Base-by-base conservation (phyloP, 441 rosid genomes). In the Euphorbia schlechtendalii region DNA sequence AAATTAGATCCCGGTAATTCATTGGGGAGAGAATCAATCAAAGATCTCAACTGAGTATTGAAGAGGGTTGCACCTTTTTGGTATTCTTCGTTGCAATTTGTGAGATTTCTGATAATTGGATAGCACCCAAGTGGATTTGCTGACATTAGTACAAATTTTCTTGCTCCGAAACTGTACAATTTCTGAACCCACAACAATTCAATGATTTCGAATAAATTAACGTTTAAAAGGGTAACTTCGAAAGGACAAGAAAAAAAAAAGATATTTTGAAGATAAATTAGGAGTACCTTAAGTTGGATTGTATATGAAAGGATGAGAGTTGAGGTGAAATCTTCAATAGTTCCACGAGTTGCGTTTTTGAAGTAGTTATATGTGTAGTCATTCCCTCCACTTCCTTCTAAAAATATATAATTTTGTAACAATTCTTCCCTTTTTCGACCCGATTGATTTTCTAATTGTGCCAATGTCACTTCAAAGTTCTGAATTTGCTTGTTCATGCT, bases 361-460 rank as follows among this genome's bases (percentile, higher is more conserved):
- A 83, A 85, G 78, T 75, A 85, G 74, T 80, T 81, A 72, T 78
- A 71, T 9, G 85, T 71, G 75, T 80, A 83, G 69, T 85, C 90
- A 57, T 85, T 85, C 25, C 90, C 85, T 22, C 90, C 90, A 3
- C 67, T 69, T 20, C 87, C 87, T 56, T 83, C 72, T 0, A 81
- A 66, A 57, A 85, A 80, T 60, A 85, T 8, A 69, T 78, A 83
- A 5, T 72, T 66, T 6, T 52, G 12, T 0, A 84, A 66, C 5
- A 49, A 45, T 15, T 67, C 64, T 8, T 3, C 18, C 15, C 71
- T 67, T 14, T 21, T 51, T 55, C 61, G 34, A 0, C 81, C 81
- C 63, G 69, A 0, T 48, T 74, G 61, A 0, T 52, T 30, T 68
- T 72, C 72, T 24, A 85, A 20, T 24, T 73, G 76, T 10, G 68